Evolutionary conservation across 768 basidiomycete species (phyloP).

Genomic region (Tulasnella calospora): DNA sequence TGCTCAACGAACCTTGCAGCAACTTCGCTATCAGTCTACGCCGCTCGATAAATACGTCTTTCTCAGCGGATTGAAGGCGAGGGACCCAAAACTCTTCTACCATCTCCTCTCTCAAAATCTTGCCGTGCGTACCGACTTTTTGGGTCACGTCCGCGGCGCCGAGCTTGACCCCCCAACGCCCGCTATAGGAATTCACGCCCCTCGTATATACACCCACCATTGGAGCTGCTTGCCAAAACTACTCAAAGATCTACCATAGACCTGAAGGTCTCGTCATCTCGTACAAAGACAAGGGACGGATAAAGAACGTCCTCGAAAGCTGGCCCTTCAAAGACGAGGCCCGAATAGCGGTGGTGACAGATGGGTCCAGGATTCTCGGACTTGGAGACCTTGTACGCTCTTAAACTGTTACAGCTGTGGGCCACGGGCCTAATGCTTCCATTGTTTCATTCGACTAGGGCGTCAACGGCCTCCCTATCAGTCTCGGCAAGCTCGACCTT

Average conservation of each 20-base stretch:
- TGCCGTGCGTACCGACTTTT: constrained; percentile 31
- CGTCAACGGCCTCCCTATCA: constrained; percentile 56
- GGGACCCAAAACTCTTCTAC: constrained; percentile 39
- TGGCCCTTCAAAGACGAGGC: constrained; percentile 70
- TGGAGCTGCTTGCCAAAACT: constrained; percentile 81
- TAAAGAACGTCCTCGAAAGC: constrained; percentile 60
- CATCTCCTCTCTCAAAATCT: constrained; percentile 34
- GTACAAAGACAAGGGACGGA: constrained; percentile 75
- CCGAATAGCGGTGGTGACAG: constrained; percentile 89
- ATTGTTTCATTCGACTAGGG: background rate
- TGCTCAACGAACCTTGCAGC: constrained; percentile 9
- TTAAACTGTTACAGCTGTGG: background rate
- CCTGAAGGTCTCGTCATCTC: constrained; percentile 51
- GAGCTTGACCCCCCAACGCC: background rate
- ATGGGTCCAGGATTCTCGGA: constrained; percentile 83
- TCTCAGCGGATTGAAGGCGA: constrained; percentile 33
- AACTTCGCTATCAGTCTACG: background rate
- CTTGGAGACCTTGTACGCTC: constrained; percentile 45
- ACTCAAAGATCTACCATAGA: constrained; percentile 67
- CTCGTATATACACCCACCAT: constrained; percentile 78
- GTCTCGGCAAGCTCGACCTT: constrained; percentile 84
- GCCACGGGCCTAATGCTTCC: background rate
- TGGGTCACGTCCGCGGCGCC: background rate
- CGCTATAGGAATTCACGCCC: constrained; percentile 33
- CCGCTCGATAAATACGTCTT: constrained; percentile 37